Conservation (phyloP, 2,329 filamentous ascomycete genomes). For the Pseudocercospora fijiensis region DNA sequence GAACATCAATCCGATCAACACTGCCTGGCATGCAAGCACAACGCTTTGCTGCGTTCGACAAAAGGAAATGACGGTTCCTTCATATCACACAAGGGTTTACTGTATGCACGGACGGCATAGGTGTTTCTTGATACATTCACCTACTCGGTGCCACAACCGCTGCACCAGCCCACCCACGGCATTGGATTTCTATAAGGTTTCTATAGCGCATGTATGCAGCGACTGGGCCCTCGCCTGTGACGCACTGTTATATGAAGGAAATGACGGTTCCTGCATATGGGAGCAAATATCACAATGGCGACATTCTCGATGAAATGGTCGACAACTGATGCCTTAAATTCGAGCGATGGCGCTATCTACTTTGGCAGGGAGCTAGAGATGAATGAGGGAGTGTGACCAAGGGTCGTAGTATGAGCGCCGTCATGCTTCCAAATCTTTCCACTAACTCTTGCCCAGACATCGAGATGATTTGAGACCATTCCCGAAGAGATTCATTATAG, state of each 20-base stretch:
- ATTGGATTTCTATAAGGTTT: too few relatives aligned
- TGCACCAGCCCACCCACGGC: too few relatives aligned
- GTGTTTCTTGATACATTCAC: too few relatives aligned
- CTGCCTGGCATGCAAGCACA: neutral
- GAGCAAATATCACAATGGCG: neutral
- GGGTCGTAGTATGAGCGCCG: neutral
- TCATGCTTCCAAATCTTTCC: neutral
- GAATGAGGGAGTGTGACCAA: neutral
- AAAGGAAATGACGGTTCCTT: neutral
- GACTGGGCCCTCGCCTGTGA: too few relatives aligned
- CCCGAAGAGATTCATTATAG: neutral
- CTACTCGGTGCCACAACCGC: too few relatives aligned
- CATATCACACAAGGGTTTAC: too few relatives aligned
- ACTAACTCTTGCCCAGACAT: neutral
- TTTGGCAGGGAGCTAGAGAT: neutral
- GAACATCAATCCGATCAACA: neutral
- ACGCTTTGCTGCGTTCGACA: neutral
- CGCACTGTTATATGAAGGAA: too few relatives aligned
- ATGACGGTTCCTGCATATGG: neutral
- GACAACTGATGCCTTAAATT: neutral
- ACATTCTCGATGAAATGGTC: neutral
- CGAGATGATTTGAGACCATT: neutral
- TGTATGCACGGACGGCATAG: too few relatives aligned
- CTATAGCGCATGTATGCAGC: too few relatives aligned
- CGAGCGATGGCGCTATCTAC: neutral